Conservation (phyloP, 768 basidiomycete genomes). For the Coprinellus micaceus region DNA sequence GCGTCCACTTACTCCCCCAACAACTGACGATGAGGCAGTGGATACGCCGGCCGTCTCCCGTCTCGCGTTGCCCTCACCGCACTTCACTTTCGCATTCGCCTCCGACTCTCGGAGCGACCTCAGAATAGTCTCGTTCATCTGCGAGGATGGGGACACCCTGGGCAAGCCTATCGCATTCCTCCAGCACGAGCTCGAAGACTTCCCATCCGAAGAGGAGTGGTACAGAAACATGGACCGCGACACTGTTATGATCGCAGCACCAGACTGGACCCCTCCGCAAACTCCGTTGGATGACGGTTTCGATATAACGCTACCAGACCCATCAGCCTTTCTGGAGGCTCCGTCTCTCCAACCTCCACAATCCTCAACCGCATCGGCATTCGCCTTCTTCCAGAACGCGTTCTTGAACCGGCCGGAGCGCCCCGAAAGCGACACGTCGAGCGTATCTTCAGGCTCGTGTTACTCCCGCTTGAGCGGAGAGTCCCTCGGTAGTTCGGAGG, state of each 20-base stretch:
- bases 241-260: background rate
- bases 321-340: background rate
- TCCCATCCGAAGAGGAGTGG: background rate
- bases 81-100: background rate
- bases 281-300: background rate
- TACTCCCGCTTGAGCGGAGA: background rate
- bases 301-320: background rate
- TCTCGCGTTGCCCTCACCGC: too few species aligned
- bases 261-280: background rate
- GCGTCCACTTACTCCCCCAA: too few species aligned
- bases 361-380: background rate
- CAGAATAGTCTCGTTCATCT: background rate
- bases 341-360: background rate
- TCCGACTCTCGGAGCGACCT: background rate
- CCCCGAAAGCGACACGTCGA: background rate
- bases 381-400: conserved; percentile 2
- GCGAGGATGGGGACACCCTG: background rate
- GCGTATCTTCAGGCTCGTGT: background rate
- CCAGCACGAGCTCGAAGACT: background rate
- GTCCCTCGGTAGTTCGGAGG: background rate
- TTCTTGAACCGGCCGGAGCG: background rate
- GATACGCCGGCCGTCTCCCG: too few species aligned
- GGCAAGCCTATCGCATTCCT: background rate
- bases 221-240: background rate
- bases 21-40: too few species aligned